A percentile compares a stretch with the other conserved stretches of the same genome.
Conservation (phyloP, 2,329 filamentous ascomycete species). For the Colletotrichum orchidophilum region DNA sequence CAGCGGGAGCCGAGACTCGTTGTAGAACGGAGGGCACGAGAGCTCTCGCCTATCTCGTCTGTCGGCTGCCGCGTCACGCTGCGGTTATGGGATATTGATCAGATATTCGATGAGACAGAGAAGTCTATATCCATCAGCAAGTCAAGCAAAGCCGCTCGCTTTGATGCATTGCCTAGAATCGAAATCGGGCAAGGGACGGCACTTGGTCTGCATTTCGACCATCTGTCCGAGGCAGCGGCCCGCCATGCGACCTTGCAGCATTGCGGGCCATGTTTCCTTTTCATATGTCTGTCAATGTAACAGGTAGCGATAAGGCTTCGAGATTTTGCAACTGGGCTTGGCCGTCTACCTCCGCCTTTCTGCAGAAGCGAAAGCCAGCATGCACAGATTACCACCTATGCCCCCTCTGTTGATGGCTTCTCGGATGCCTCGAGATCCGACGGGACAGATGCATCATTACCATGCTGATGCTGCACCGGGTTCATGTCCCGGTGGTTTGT, state of each 20-base stretch:
- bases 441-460: background rate
- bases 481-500: background rate
- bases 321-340: background rate
- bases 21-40: background rate
- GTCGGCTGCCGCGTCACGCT: background rate
- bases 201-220: background rate
- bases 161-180: background rate
- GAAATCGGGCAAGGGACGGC: background rate
- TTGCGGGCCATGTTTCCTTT: background rate
- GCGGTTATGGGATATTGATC: background rate
- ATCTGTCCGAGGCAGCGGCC: background rate
- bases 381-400: background rate
- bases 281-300: background rate
- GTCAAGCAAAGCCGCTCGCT: background rate
- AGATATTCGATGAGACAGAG: background rate
- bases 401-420: background rate
- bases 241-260: slow-evolving; percentile 21
- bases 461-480: background rate
- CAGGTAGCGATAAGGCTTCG: background rate
- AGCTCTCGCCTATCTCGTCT: background rate
- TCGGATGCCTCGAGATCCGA: background rate
- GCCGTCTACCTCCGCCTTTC: slow-evolving; percentile 4
- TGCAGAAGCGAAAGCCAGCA: background rate
- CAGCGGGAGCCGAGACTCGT: background rate
- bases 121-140: background rate